phyloP scores from a whole-genome alignment of 2,329 filamentous ascomycete genomes.

The Penicillium sp. region DNA sequence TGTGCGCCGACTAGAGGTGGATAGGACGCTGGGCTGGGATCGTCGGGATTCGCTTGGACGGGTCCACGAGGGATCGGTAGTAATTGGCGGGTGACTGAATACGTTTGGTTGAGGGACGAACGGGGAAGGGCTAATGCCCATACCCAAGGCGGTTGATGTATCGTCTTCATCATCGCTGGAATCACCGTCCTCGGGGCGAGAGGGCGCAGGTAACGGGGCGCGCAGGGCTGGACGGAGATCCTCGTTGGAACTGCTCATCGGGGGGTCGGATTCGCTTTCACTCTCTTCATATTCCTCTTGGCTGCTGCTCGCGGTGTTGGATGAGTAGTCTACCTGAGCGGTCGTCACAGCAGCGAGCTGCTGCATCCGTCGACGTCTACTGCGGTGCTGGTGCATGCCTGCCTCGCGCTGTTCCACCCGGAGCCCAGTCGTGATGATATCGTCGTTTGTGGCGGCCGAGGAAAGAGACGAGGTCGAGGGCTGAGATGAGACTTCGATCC shows the following conservation, averaged over 20 bases:
- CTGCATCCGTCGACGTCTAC: conserved; percentile 52
- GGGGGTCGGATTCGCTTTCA: conserved; percentile 82
- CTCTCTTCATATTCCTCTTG: conserved; percentile 95
- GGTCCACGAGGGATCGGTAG: conserved; percentile 46
- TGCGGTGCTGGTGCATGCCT: conserved; percentile 61
- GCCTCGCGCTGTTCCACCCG: conserved; percentile 67
- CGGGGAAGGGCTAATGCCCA: conserved; percentile 54
- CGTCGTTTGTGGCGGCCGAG: conserved; percentile 71
- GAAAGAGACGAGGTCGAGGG: conserved; percentile 93
- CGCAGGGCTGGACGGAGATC: conserved; percentile 46
- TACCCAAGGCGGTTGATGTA: conserved; percentile 79
- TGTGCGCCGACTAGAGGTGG: conserved; percentile 40
- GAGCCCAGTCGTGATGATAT: conserved; percentile 88
- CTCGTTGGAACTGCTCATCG: conserved; percentile 68
- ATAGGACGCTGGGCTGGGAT: conserved; percentile 52
- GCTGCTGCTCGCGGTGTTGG: conserved; percentile 66
- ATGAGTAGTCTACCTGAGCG: conserved; percentile 45
- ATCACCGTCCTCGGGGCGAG: conserved; percentile 35
- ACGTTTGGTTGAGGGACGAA: conserved; percentile 92
- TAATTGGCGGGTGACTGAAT: conserved; percentile 79
- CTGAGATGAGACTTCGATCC: conserved; percentile 91
- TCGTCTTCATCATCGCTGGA: conserved; percentile 69
- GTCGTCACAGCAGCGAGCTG: conserved; percentile 42
- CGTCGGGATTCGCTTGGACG: conserved; percentile 52
- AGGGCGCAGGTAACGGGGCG: conserved; percentile 26